Evolutionary conservation across 495 filamentous ascomycete genomes (phyloP).

Genomic region (Wilcoxina mikolae): DNA sequence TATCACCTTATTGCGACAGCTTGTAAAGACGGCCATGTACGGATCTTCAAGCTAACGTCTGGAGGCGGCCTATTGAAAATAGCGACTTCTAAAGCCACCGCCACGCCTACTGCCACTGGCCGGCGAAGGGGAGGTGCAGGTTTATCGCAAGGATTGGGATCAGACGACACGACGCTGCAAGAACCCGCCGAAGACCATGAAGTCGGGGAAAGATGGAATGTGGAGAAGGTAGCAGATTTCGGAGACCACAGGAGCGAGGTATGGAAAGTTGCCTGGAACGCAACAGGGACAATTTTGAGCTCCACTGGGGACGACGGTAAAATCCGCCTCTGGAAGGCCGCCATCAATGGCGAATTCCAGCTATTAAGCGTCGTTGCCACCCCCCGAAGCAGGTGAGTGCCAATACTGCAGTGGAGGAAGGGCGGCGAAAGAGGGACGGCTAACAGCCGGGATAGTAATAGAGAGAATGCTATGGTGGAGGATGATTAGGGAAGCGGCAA

Average conservation of each 20-base stretch:
- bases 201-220: slow-evolving; percentile 16
- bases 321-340: slow-evolving; percentile 38
- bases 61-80: slow-evolving; percentile 6
- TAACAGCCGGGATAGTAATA: background rate
- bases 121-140: slow-evolving; percentile 33
- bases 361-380: slow-evolving; percentile 26
- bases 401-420: background rate
- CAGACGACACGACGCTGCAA: slow-evolving; percentile 29
- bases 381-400: slow-evolving; percentile 6
- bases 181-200: slow-evolving; percentile 18
- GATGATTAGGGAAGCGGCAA: background rate
- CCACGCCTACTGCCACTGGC: too few relatives aligned
- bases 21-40: slow-evolving; percentile 74
- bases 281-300: slow-evolving; percentile 45
- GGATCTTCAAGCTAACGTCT: slow-evolving; percentile 69
- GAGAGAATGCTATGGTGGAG: background rate
- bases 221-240: slow-evolving; percentile 39
- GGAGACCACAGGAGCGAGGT: slow-evolving; percentile 42
- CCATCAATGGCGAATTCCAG: slow-evolving; percentile 27
- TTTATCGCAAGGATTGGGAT: slow-evolving; percentile 46
- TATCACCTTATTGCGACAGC: slow-evolving; percentile 85
- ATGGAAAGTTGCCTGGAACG: slow-evolving; percentile 47
- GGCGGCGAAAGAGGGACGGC: too few relatives aligned
- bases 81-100: too few relatives aligned
- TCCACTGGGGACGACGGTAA: slow-evolving; percentile 48